Evolutionary conservation across 805 yeast species (phyloP).

Genomic region (Ogataea philodendri): DNA sequence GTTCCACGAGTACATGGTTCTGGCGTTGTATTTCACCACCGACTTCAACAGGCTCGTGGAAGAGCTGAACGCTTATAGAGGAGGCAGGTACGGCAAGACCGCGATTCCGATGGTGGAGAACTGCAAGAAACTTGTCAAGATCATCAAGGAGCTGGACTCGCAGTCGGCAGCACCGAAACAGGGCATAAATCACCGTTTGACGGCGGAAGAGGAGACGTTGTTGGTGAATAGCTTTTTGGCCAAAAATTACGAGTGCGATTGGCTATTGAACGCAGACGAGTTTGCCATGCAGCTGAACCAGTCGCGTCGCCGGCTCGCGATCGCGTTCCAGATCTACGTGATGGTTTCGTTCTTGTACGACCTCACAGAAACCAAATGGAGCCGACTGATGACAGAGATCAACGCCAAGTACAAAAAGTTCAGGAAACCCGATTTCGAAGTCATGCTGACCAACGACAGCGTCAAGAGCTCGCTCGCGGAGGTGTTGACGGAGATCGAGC

Average conservation of each 20-base stretch:
- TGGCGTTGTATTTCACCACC: slow-evolving; percentile 19
- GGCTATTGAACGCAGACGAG: slow-evolving; percentile 28
- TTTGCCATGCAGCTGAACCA: slow-evolving; percentile 23
- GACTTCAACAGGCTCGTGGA: slow-evolving; percentile 19
- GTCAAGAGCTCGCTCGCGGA: slow-evolving; percentile 15
- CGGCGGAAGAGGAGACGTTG: slow-evolving; percentile 9
- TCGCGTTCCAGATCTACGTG: slow-evolving; percentile 27
- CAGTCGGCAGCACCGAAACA: slow-evolving; percentile 5
- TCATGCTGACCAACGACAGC: slow-evolving; percentile 16
- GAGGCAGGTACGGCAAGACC: slow-evolving; percentile 16
- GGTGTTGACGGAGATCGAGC: slow-evolving; percentile 24
- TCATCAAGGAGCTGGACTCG: slow-evolving; percentile 17
- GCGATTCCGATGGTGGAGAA: slow-evolving; percentile 13
- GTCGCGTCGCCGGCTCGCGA: slow-evolving; percentile 16
- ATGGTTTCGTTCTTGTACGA: slow-evolving; percentile 24
- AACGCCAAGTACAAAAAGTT: slow-evolving; percentile 24
- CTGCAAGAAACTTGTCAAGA: slow-evolving; percentile 14
- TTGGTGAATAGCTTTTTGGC: slow-evolving; percentile 14
- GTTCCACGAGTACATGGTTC: slow-evolving; percentile 19
- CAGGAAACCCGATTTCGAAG: slow-evolving; percentile 24
- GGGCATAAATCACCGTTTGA: slow-evolving; percentile 3
- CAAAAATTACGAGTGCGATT: slow-evolving; percentile 28
- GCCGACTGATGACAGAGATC: slow-evolving; percentile 16
- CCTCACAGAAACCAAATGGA: slow-evolving; percentile 22
- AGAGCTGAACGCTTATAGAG: slow-evolving; percentile 17